phyloP scores from a whole-genome alignment of 176 grass and related monocot species.

The Neostapfia colusana region DNA sequence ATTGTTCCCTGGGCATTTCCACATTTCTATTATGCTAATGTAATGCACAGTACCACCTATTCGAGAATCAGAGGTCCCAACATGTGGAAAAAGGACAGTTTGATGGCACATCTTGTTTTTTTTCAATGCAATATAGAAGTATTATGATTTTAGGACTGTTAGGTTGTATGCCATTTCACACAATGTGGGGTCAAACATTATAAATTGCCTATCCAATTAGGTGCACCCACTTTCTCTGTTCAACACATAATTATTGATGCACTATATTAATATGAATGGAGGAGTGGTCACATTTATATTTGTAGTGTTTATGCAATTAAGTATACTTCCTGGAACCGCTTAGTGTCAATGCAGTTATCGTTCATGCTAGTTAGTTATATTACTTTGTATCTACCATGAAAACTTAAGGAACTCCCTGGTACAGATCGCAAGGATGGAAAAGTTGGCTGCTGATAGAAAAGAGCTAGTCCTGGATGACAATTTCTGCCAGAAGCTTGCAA shows the following conservation, averaged over 20 bases:
- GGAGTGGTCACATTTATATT: background rate
- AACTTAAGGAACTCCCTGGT: conserved; percentile 11
- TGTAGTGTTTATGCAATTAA: background rate
- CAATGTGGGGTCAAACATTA: background rate
- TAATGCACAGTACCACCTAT: background rate
- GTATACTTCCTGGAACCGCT: background rate
- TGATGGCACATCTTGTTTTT: background rate
- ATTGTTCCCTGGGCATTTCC: background rate
- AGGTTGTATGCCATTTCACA: background rate
- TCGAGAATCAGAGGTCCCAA: background rate
- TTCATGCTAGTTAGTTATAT: background rate
- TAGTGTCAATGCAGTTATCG: conserved; percentile 6
- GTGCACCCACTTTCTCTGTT: background rate
- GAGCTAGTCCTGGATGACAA: conserved; percentile 35
- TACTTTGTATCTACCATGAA: conserved; percentile 7
- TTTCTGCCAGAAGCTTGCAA: conserved; percentile 55
- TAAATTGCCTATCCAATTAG: background rate
- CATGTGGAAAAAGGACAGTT: background rate
- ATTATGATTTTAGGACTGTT: background rate
- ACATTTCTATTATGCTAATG: background rate
- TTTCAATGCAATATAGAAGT: background rate
- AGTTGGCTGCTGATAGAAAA: conserved; percentile 38
- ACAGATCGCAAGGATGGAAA: conserved; percentile 60
- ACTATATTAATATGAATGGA: conserved; percentile 13
- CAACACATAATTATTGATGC: background rate